Percentiles rank a stretch among this genome's conserved stretches.
Conservation (phyloP, 2,329 filamentous ascomycete genomes). For the Aureobasidium pullulans region DNA sequence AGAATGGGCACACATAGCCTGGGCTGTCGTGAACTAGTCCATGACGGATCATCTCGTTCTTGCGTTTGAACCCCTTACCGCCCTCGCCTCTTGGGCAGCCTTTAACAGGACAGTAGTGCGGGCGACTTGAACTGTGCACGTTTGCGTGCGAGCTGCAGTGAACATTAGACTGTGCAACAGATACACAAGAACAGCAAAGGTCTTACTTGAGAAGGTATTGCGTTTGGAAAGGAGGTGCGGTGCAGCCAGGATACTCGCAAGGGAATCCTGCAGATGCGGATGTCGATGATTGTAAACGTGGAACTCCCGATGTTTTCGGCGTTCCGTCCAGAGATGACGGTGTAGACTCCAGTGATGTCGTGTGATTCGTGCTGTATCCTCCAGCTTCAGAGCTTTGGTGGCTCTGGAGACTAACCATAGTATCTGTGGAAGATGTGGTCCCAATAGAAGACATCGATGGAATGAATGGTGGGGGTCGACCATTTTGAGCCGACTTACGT, state of each 20-base stretch:
- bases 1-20: constrained; percentile 94
- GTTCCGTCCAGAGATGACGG: constrained; percentile 24
- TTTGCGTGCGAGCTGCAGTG: constrained; percentile 58
- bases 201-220: constrained; percentile 64
- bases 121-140: constrained; percentile 56
- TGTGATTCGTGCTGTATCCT: constrained; percentile 28
- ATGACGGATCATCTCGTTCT: constrained; percentile 65
- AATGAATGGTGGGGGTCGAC: constrained; percentile 9
- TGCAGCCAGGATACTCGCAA: constrained; percentile 59
- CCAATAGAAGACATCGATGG: background rate
- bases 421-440: constrained; percentile 22
- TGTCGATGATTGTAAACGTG: constrained; percentile 23
- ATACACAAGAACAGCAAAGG: background rate
- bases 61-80: constrained; percentile 61
- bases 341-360: constrained; percentile 27
- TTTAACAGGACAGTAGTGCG: constrained; percentile 55
- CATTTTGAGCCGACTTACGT: background rate
- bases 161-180: background rate
- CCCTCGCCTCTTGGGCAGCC: constrained; percentile 52
- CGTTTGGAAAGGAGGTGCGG: constrained; percentile 67
- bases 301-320: constrained; percentile 19
- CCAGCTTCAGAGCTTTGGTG: constrained; percentile 23
- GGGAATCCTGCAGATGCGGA: constrained; percentile 33
- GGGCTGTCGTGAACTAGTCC: constrained; percentile 90
- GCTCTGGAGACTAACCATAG: constrained; percentile 22